A percentile compares a stretch with the other conserved stretches of the same genome.
Conservation (phyloP, 129 eudicot genomes). For the Tanacetum coccineum region DNA sequence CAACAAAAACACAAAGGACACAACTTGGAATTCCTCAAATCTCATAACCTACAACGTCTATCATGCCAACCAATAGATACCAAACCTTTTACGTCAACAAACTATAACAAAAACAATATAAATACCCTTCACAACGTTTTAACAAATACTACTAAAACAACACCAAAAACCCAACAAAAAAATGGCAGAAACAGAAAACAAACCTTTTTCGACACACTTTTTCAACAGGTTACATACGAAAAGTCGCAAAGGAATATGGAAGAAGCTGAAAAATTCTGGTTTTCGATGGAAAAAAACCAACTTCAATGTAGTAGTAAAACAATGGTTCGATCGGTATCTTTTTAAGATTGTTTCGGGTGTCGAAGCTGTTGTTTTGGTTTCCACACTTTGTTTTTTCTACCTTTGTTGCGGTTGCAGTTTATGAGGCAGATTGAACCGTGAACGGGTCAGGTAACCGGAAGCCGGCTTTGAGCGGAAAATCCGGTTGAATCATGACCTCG, state of each 20-base stretch:
- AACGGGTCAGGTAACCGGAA: no score
- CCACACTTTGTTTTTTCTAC: constrained; percentile 55
- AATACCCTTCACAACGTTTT: no score
- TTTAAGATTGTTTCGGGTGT: constrained; percentile 51
- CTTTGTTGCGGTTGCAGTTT: constrained; percentile 64
- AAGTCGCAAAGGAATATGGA: constrained; percentile 32
- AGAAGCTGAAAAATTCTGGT: constrained; percentile 33
- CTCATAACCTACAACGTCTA: no score
- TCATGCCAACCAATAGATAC: no score
- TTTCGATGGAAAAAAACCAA: constrained; percentile 37
- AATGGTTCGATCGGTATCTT: constrained; percentile 52
- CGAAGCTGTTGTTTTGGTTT: constrained; percentile 52
- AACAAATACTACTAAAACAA: constrained; percentile 1
- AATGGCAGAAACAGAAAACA: constrained; percentile 7
- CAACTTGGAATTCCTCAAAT: no score
- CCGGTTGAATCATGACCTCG: no score
- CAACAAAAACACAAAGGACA: no score
- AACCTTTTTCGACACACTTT: constrained; percentile 20
- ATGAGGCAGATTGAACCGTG: no score
- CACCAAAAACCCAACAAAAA: neutral
- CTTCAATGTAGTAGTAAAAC: constrained; percentile 20
- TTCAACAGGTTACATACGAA: constrained; percentile 38
- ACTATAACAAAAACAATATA: no score
- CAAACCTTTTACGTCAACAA: no score
- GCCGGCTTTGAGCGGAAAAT: no score